phyloP scores from a whole-genome alignment of 176 grass and related monocot genomes.

The Carex myosuroides region DNA sequence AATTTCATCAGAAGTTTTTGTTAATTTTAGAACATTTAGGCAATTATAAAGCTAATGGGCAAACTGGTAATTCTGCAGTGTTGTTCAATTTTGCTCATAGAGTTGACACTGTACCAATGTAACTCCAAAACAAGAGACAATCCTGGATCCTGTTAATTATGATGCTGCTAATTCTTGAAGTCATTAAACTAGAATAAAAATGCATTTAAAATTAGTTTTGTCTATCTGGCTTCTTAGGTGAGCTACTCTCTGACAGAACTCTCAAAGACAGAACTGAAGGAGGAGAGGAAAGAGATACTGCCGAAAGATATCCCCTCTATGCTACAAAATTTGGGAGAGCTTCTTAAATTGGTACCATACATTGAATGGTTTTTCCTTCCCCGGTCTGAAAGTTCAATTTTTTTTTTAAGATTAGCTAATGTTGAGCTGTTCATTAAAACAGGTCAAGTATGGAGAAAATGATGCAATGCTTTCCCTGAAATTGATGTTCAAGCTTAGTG shows the following conservation, averaged over 20 bases:
- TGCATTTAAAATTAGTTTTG: neutral
- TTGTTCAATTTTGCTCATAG: neutral
- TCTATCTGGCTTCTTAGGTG: conserved; percentile 42
- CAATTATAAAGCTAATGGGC: neutral
- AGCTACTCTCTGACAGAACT: conserved; percentile 99
- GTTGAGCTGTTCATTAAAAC: conserved; percentile 15
- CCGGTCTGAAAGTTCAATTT: neutral
- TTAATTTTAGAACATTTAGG: neutral
- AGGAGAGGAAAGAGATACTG: conserved; percentile 67
- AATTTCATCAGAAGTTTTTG: neutral
- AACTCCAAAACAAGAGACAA: neutral
- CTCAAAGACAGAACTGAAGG: conserved; percentile 82
- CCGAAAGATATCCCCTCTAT: conserved; percentile 85
- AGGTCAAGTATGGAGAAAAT: conserved; percentile 82
- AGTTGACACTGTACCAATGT: neutral
- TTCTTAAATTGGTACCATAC: conserved; percentile 78
- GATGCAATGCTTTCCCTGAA: conserved; percentile 93
- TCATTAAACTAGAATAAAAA: conserved; percentile 7
- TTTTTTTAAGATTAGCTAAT: conserved; percentile 22
- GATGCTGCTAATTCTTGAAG: neutral
- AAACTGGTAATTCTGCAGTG: neutral
- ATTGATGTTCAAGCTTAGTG: conserved; percentile 96
- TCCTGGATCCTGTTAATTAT: neutral
- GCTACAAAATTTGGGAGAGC: conserved; percentile 57
- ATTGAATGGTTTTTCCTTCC: conserved; percentile 1